Evolutionary conservation across 352 stramenopile species (phyloP), one percentile per base, ranked within the genome.

Genomic region (Globisporangium heterothallicum): DNA sequence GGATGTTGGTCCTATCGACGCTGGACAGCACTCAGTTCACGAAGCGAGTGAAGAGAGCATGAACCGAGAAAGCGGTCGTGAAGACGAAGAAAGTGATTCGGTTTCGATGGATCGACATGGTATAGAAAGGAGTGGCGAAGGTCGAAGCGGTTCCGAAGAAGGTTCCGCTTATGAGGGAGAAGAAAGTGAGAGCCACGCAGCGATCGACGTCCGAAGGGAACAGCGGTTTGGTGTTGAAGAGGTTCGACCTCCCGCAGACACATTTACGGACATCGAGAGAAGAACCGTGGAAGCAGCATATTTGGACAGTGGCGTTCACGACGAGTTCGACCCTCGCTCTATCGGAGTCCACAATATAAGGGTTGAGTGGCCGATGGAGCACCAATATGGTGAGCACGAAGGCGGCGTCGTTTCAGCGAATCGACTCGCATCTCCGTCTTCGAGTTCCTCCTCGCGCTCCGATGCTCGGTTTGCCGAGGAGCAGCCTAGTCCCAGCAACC

Each of bases 331-430:
- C 55, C 60, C 74, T n/a, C 60, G 61, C 12, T 71, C 64, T 0
- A 81, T 88, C 40, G 77, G 77, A 12, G 68, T 82, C 8, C 63
- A 85, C 35, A 72, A 55, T 10, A 84, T 88, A 36, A 59, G 61
- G 0, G 64, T 72, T 0, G 50, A 67, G 8, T 85, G 72, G 72
- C 66, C 66, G 21, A 13, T 63, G 13, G 9, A 49, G 9, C 24
- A 58, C 4, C 21, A 30, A 4, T 12, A n/a, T n/a, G 16, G 10
- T 19, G 21, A 34, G 4, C 16, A 27, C 1, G 25, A 26, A n/a
- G n/a, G n/a, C n/a, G n/a, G n/a, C n/a, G n/a, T n/a, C 6, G 16
- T 5, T 24, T 13, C 26, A 21, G 12, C 25, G 21, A 30, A 13
- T 42, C 12, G 19, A 14, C 16, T 6, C 18, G 6, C 22, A 1